These are phyloP conservation scores for Sporothrix luriei DNA, from an alignment of 2,329 filamentous ascomycete genomes.

Conservation along the genomic window DNA sequence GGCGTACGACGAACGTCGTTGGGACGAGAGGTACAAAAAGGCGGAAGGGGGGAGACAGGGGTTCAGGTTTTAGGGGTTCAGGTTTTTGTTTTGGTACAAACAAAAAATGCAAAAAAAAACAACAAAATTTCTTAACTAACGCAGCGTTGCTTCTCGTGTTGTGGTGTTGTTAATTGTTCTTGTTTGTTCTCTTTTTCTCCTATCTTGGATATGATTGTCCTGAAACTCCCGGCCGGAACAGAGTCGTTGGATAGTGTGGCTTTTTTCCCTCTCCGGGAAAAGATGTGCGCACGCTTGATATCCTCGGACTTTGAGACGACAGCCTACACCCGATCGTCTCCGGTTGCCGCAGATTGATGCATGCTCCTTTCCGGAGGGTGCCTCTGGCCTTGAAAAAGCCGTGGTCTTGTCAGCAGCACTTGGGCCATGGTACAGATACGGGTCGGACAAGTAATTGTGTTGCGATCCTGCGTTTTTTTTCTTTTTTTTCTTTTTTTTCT, in stretches of 20 bases:
- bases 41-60: not conserved
- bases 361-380: no score
- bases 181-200: not conserved
- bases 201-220: not conserved
- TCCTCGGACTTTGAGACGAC: slow-evolving; percentile 55
- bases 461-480: not conserved
- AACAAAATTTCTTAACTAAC: slow-evolving; percentile 2
- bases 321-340: slow-evolving; percentile 57
- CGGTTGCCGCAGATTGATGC: slow-evolving; percentile 59
- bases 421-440: slow-evolving; percentile 67
- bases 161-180: slow-evolving; percentile 2
- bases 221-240: slow-evolving; percentile 54
- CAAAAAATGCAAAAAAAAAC: slow-evolving; percentile 24
- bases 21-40: not conserved
- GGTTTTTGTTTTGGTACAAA: slow-evolving; percentile 28
- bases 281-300: slow-evolving; percentile 40
- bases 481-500: not conserved
- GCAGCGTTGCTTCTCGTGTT: not conserved
- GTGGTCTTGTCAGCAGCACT: slow-evolving; percentile 53
- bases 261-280: not conserved
- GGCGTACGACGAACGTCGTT: not conserved
- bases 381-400: slow-evolving; percentile 61
- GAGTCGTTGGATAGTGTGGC: slow-evolving; percentile 51
- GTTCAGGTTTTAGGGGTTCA: slow-evolving; percentile 17
- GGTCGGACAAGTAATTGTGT: slow-evolving; percentile 54